Evolutionary conservation across 192 early-diverging fungal genomes (phyloP).

Genomic region (Backusella liffmaniae): DNA sequence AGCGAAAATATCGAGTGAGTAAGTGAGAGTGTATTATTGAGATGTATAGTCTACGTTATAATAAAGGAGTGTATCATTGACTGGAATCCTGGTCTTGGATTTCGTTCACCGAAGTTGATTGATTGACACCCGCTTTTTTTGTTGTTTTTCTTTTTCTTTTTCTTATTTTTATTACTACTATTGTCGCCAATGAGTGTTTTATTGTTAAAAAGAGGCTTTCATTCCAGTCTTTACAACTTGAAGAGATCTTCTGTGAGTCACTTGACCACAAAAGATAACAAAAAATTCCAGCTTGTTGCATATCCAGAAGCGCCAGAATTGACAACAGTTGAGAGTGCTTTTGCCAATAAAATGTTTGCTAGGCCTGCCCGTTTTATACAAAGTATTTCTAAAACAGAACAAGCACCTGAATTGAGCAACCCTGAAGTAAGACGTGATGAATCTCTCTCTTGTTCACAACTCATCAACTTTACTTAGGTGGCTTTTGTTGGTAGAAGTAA

Average conservation of each 20-base stretch:
- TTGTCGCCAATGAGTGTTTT: background rate
- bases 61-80: too few relatives aligned
- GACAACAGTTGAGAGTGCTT: background rate
- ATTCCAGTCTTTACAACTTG: background rate
- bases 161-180: background rate
- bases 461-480: constrained; percentile 31
- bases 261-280: constrained; percentile 9
- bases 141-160: background rate
- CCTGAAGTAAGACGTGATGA: constrained; percentile 18
- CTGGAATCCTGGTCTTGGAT: too few relatives aligned
- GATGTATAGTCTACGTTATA: too few relatives aligned
- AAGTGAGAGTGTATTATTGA: too few relatives aligned
- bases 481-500: constrained; percentile 58
- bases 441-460: background rate
- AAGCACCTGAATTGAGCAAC: constrained; percentile 21
- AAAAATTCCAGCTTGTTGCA: constrained; percentile 9
- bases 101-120: background rate
- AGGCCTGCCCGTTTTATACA: constrained; percentile 28
- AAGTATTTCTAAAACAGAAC: constrained; percentile 24
- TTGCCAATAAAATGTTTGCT: constrained; percentile 22
- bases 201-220: background rate
- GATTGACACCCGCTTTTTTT: background rate
- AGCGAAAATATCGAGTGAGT: too few relatives aligned
- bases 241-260: constrained; percentile 1
- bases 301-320: constrained; percentile 4